Conservation (phyloP, 2,329 filamentous ascomycete species). For the Aspergillus neoniger region DNA sequence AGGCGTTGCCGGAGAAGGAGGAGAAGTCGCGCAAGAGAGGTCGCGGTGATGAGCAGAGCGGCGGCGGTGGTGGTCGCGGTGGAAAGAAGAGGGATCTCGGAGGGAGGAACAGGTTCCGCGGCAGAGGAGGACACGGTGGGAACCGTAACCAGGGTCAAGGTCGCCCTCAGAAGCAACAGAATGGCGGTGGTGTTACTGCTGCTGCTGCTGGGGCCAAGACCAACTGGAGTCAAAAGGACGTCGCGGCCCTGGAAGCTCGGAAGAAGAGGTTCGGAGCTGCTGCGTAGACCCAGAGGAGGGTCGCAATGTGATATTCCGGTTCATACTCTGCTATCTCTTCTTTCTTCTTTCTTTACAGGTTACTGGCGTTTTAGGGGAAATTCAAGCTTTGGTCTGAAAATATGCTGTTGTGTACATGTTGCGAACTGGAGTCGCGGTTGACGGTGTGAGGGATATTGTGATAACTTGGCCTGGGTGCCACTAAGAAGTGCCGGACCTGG, state of each 20-base stretch:
- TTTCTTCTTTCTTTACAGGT: constrained; percentile 19
- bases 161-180: constrained; percentile 19
- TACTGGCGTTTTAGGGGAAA: constrained; percentile 19
- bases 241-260: constrained; percentile 47
- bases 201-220: constrained; percentile 17
- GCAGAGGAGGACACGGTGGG: constrained; percentile 21
- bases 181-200: constrained; percentile 21
- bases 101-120: constrained; percentile 34
- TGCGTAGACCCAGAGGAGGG: constrained; percentile 18
- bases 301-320: constrained; percentile 6
- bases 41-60: constrained; percentile 38
- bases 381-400: background rate
- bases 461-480: background rate
- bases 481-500: background rate
- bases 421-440: background rate
- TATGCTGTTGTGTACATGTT: background rate
- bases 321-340: constrained; percentile 4
- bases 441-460: background rate
- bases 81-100: constrained; percentile 45
- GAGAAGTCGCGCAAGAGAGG: constrained; percentile 46
- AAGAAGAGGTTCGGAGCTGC: constrained; percentile 49
- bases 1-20: constrained; percentile 46
- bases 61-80: constrained; percentile 34
- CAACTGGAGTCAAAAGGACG: constrained; percentile 45
- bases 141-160: constrained; percentile 27